A percentile compares a stretch with the other conserved stretches of the same genome.
Evolutionary conservation across 495 filamentous ascomycete species (phyloP).

Genomic region (Aspergillus cristatus): DNA sequence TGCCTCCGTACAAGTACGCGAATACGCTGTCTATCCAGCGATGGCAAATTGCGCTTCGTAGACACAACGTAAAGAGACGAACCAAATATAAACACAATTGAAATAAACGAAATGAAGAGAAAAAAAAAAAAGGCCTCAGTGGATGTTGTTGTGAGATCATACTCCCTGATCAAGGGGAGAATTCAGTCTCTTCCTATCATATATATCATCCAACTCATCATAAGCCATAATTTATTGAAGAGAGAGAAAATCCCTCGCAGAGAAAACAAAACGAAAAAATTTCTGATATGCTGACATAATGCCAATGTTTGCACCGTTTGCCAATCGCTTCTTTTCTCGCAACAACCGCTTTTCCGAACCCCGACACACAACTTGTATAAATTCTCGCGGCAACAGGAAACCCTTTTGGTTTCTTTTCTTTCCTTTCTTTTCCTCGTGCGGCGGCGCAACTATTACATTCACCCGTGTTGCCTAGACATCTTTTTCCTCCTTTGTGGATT

Average conservation of each 20-base stretch:
- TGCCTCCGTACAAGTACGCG: too few species aligned
- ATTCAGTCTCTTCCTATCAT: slow-evolving; percentile 60
- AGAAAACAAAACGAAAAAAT: slow-evolving; percentile 2
- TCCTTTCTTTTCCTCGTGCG: slow-evolving; percentile 51
- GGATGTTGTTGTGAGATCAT: slow-evolving; percentile 46
- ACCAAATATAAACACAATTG: too few species aligned
- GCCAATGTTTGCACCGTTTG: neutral
- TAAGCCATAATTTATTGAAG: slow-evolving; percentile 29
- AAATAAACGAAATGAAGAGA: neutral
- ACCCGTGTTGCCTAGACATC: slow-evolving; percentile 47
- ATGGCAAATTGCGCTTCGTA: too few species aligned
- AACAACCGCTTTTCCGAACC: slow-evolving; percentile 4
- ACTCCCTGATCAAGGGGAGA: slow-evolving; percentile 25
- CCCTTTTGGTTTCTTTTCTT: slow-evolving; percentile 18
- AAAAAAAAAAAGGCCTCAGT: slow-evolving; percentile 25
- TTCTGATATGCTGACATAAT: slow-evolving; percentile 8
- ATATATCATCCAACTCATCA: slow-evolving; percentile 45
- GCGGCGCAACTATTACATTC: slow-evolving; percentile 44
- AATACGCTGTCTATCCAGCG: too few species aligned
- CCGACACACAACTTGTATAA: slow-evolving; percentile 12
- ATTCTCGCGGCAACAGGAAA: slow-evolving; percentile 6
- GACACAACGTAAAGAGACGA: too few species aligned
- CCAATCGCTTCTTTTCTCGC: too few species aligned
- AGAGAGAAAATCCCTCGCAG: slow-evolving; percentile 12
- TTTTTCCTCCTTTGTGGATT: slow-evolving; percentile 23